Percentiles rank a stretch among this genome's conserved stretches.
phyloP scores from a whole-genome alignment of 2,329 filamentous ascomycete genomes.

The Fusarium beomiforme region DNA sequence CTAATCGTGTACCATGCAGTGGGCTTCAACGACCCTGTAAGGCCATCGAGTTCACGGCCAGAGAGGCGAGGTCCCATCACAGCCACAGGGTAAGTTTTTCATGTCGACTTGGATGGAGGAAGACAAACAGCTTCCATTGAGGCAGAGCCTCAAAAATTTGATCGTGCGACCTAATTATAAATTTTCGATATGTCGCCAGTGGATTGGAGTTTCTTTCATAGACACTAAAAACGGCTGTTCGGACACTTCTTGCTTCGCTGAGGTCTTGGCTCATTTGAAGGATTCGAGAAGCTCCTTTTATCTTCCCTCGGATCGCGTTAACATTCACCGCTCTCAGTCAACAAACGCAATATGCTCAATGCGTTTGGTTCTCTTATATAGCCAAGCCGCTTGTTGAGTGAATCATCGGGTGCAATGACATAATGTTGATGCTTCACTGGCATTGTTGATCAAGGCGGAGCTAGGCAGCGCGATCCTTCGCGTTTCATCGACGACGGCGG shows the following conservation, averaged over 20 bases:
- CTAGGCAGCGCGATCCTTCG: slow-evolving; percentile 4
- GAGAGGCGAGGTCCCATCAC: too few relatives aligned
- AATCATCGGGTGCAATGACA: not conserved
- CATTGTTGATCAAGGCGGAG: not conserved
- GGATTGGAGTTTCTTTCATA: too few relatives aligned
- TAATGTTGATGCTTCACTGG: not conserved
- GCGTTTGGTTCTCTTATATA: not conserved
- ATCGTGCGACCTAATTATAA: too few relatives aligned
- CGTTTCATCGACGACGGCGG: not conserved
- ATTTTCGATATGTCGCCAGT: not conserved
- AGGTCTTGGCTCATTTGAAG: not conserved
- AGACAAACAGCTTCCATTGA: too few relatives aligned
- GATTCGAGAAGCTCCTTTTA: not conserved
- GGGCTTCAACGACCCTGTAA: too few relatives aligned
- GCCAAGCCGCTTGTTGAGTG: not conserved
- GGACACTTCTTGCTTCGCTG: not conserved
- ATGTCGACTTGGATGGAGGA: too few relatives aligned
- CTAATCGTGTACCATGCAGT: too few relatives aligned
- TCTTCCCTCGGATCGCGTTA: not conserved
- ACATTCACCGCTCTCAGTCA: not conserved
- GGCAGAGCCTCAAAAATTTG: not conserved
- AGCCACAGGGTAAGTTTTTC: too few relatives aligned
- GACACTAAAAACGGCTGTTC: not conserved
- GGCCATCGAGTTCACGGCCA: too few relatives aligned
- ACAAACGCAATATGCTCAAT: not conserved